These are phyloP conservation scores for Daucus carota DNA, from an alignment of 129 eudicot genomes.

Conservation along the genomic window DH1_v3.0 NC_030386.2:25560501-25561000, in stretches of 20 bases:
- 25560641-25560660: slow-evolving; percentile 96
- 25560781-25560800: slow-evolving; percentile 48
- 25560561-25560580: slow-evolving; percentile 92
- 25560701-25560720: neutral
- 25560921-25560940: slow-evolving; percentile 35
- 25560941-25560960: neutral
- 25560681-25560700: slow-evolving; percentile 34
- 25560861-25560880: slow-evolving; percentile 98
- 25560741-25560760: neutral
- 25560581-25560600: slow-evolving; percentile 95
- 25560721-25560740: neutral
- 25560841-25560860: slow-evolving; percentile 16
- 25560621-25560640: slow-evolving; percentile 99
- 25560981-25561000: neutral
- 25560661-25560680: slow-evolving; percentile 95
- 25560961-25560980: neutral
- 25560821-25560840: slow-evolving; percentile 60
- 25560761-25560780: neutral
- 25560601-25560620: slow-evolving; percentile 88
- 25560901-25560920: slow-evolving; percentile 53
- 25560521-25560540: slow-evolving; percentile 47
- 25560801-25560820: slow-evolving; percentile 80
- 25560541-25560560: slow-evolving; percentile 91
- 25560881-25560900: slow-evolving; percentile 87
- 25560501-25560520: slow-evolving; percentile 11